These are phyloP conservation scores for Atkinsonella texensis DNA, from an alignment of 2,329 filamentous ascomycete genomes.

Conservation along the genomic window DNA sequence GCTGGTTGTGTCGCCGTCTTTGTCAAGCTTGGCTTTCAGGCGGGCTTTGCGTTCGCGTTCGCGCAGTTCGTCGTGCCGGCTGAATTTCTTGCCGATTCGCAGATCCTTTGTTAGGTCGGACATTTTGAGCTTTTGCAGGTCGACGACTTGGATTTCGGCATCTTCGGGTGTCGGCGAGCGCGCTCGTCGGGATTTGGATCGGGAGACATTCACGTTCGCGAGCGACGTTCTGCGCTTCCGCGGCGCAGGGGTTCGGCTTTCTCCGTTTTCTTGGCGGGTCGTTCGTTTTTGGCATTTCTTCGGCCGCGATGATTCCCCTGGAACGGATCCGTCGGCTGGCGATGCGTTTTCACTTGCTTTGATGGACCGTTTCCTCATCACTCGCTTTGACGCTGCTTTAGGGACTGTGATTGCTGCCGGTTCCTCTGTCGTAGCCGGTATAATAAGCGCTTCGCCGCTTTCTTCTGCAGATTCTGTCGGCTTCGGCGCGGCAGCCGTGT, in stretches of 20 bases:
- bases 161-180: slow-evolving; percentile 49
- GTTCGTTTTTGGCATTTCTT: slow-evolving; percentile 22
- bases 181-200: slow-evolving; percentile 20
- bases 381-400: slow-evolving; percentile 6
- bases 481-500: not conserved
- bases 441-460: not conserved
- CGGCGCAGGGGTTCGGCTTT: slow-evolving; percentile 10
- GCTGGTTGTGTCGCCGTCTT: slow-evolving; percentile 14
- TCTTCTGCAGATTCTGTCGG: not conserved
- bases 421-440: not conserved
- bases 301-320: slow-evolving; percentile 9
- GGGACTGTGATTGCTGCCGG: slow-evolving; percentile 6
- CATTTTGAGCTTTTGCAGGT: slow-evolving; percentile 58
- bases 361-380: slow-evolving; percentile 9
- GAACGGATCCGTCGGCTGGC: slow-evolving; percentile 1
- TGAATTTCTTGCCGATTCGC: slow-evolving; percentile 62
- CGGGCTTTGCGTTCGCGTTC: slow-evolving; percentile 46
- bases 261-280: slow-evolving; percentile 11
- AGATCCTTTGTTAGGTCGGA: slow-evolving; percentile 58
- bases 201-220: slow-evolving; percentile 11
- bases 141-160: slow-evolving; percentile 49
- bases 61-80: slow-evolving; percentile 59
- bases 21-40: slow-evolving; percentile 18
- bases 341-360: slow-evolving; percentile 9
- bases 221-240: slow-evolving; percentile 17